Conservation (phyloP, 2,329 filamentous ascomycete species). For the Aspergillus unguis region DNA sequence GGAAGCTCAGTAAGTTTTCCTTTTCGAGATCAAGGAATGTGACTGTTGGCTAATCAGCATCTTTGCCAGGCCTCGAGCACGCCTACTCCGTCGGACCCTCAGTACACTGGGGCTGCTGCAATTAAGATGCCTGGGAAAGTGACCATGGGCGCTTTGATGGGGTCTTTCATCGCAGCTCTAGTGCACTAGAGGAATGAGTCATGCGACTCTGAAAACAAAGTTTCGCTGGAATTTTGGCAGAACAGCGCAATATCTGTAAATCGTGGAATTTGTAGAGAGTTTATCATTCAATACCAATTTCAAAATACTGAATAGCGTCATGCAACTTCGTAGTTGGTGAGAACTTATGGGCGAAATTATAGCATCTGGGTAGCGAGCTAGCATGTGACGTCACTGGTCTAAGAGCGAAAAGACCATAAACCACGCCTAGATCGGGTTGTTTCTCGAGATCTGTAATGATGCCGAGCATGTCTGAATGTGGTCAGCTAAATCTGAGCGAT, state of each 20-base stretch:
- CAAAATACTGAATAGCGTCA: no score
- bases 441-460: no score
- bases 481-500: not conserved
- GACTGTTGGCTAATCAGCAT: not conserved
- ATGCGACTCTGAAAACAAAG: not conserved
- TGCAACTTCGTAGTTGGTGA: no score
- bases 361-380: no score
- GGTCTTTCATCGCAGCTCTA: not conserved
- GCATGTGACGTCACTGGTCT: no score
- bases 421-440: no score
- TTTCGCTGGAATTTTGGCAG: no score
- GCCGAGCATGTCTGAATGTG: not conserved
- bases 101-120: not conserved
- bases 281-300: no score
- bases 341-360: no score
- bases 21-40: not conserved
- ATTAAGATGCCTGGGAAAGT: not conserved
- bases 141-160: not conserved
- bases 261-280: no score
- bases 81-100: not conserved
- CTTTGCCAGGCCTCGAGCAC: not conserved
- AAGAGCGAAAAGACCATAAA: no score
- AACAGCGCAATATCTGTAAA: no score
- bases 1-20: conserved; percentile 2
- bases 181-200: not conserved